Base-by-base conservation (phyloP, 768 basidiomycete genomes). In the Pulveroboletus ravenelii region DNA sequence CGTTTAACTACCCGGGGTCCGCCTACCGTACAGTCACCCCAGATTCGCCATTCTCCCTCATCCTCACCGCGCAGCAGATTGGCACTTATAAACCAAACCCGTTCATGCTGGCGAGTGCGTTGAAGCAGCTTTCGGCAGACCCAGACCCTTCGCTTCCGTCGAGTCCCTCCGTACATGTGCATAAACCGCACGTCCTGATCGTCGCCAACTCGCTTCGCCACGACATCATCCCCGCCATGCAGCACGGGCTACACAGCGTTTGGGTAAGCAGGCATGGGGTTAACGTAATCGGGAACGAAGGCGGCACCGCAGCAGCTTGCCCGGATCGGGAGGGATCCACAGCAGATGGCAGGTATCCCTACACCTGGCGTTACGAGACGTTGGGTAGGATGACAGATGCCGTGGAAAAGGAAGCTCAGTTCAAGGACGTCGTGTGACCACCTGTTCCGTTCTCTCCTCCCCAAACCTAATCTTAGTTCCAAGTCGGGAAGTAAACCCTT, bases 31-130 rank as follows among this genome's bases (percentile, higher is more conserved):
- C 75, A 23, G 60, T 66, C 32, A 72, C 70, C 0, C 64, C 70
- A 5, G 62, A 63, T 29, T 85, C 85, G 23, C 76, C 81, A 1
- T 89, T 89, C 65, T 77, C 80, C 25, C 72, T 81, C 45, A 71
- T 87, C 48, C 69, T 85, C 57, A 89, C 86, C 8, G 86, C 88
- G 6, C 79, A 89, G 62, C 85, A 86, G 54, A 76, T 79, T 5
- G 78, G 79, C n/a, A 79, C 78, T 32, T 89, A 88, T 68, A 89
- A 89, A 62, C 88, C 85, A 18, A 68, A 81, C 41, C 69, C 72
- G 0, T 59, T 65, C 17, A 55, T 78, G 55, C 62, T 78, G n/a
- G 72, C 70, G 35, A 41, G 53, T 32, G 67, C 60, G 7, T 23
- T 68, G 46, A 47, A 38, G 32, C 67, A 68, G 38, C 51, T 68